Evolutionary conservation across 1,139 yeast genomes (phyloP), one percentile per base, ranked within the genome.

Genomic region (Nakaseomyces kungkrabaensis): DNA sequence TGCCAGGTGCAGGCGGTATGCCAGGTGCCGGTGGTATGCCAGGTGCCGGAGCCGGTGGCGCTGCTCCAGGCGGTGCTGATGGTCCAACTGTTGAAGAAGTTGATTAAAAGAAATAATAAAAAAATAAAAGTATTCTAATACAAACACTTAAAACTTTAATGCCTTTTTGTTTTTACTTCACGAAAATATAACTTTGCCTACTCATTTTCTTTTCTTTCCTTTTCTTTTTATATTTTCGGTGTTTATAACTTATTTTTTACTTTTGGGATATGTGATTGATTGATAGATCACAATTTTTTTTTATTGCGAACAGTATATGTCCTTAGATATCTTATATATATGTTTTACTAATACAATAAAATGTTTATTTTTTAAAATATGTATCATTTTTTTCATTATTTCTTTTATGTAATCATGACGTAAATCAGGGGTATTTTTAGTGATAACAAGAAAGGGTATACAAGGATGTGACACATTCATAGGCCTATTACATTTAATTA

Each of bases 11-110:
- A 47, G 74, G 73, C 34, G 74, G 75, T 51, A 74, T 54, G 76
- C 71, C 24, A 43, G 47, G 42, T 48, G 47, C 54, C 11, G 55
- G 54, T n/a, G 52, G 50, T 17, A 52, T 50, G 52, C 57, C 59
- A 11, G 55, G 55, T 24, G 54, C 54, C 7, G 50, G 51, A n/a
- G 50, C 54, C 6, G 31, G 31, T 7, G 74, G 36, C 10, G 17
- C 47, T 2, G 40, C 46, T 17, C 77, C 76, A 54, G 73, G 72
- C 43, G 72, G 71, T 54, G 54, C 68, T 45, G 59, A 68, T 52
- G 86, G 85, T 47, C 85, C 85, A 65, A 79, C 85, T 48, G 86
- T 81, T 51, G 86, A 81, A 68, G 86, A 81, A 69, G 85, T 81
- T 59, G 86, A 81, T 64, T 81, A 71, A 67, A 44, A 25, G n/a